Conservation (phyloP, 2,329 filamentous ascomycete genomes). For the Cucurbitaria berberidis region DNA sequence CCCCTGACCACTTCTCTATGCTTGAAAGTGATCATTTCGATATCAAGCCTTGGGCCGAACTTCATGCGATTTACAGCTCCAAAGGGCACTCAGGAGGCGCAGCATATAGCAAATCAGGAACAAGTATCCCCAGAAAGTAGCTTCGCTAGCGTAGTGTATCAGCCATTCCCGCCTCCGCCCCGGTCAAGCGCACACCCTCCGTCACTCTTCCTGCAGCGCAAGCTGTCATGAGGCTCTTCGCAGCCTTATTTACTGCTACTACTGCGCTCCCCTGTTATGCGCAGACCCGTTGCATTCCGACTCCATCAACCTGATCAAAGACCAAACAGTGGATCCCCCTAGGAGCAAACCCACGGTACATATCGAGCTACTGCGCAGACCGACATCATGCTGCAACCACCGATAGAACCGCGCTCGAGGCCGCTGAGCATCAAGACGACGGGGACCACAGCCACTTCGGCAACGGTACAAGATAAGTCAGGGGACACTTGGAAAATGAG, state of each 20-base stretch:
- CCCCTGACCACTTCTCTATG: slow-evolving; percentile 10
- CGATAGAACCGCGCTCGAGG: slow-evolving; percentile 35
- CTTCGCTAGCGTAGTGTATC: slow-evolving; percentile 9
- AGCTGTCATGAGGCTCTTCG: slow-evolving; percentile 34
- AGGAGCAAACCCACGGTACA: slow-evolving; percentile 14
- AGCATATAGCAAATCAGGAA: slow-evolving; percentile 26
- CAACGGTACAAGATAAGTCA: slow-evolving; percentile 48
- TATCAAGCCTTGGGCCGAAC: slow-evolving; percentile 7
- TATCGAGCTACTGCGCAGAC: slow-evolving; percentile 21
- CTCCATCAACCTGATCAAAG: slow-evolving; percentile 12
- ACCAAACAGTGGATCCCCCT: slow-evolving; percentile 6
- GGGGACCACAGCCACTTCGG: slow-evolving; percentile 42
- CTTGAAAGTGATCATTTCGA: slow-evolving; percentile 2
- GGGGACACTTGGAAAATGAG: slow-evolving; percentile 52
- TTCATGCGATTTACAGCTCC: neutral
- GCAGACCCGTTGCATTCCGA: slow-evolving; percentile 10
- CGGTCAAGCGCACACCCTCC: slow-evolving; percentile 8
- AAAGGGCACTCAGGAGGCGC: slow-evolving; percentile 15
- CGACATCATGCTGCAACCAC: slow-evolving; percentile 37
- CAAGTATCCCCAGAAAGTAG: slow-evolving; percentile 3
- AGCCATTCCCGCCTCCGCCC: slow-evolving; percentile 40
- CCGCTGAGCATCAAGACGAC: slow-evolving; percentile 45
- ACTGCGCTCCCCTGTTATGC: slow-evolving; percentile 25
- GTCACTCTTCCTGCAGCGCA: slow-evolving; percentile 13
- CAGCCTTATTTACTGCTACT: slow-evolving; percentile 31